A percentile compares a stretch with the other conserved stretches of the same genome.
Conservation (phyloP, 768 basidiomycete genomes). For the Suillus paluster region DNA sequence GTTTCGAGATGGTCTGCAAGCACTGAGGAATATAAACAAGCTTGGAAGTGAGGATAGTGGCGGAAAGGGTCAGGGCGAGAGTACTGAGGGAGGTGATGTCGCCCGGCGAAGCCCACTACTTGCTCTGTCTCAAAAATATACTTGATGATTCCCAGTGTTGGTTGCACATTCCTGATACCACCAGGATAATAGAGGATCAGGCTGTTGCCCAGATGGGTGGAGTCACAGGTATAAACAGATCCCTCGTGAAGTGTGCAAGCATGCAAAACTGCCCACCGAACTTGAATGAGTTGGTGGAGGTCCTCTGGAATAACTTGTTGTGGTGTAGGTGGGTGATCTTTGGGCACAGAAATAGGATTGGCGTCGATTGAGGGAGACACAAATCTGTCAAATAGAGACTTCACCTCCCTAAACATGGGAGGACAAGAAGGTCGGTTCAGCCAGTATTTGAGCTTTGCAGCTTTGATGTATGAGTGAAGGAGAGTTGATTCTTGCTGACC, state of each 20-base stretch:
- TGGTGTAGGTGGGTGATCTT: neutral
- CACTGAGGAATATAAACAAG: neutral
- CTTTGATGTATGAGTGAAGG: conserved; percentile 20
- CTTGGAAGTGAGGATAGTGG: conserved; percentile 17
- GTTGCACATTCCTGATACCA: neutral
- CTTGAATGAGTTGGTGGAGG: conserved; percentile 6
- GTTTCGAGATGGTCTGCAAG: neutral
- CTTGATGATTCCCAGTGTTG: conserved; percentile 14
- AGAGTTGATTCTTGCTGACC: conserved; percentile 17
- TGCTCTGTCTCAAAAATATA: conserved; percentile 1
- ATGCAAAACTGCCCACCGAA: neutral
- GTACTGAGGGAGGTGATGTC: neutral
- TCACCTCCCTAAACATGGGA: conserved; percentile 17
- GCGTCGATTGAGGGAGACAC: neutral
- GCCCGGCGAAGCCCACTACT: conserved; percentile 6
- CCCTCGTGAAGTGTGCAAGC: conserved; percentile 7
- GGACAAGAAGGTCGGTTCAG: conserved; percentile 23
- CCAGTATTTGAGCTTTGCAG: conserved; percentile 19
- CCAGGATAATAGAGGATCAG: too few relatives aligned
- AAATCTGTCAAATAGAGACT: conserved; percentile 21
- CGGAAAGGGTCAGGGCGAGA: conserved; percentile 4
- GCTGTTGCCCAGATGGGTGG: conserved; percentile 17
- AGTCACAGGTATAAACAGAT: conserved; percentile 10
- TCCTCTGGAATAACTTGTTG: neutral
- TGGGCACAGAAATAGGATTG: neutral